A percentile compares a stretch with the other conserved stretches of the same genome.
These are phyloP conservation scores for Neocatenulostroma microsporum DNA, from an alignment of 2,329 filamentous ascomycete genomes.

Conservation along the genomic window DNA sequence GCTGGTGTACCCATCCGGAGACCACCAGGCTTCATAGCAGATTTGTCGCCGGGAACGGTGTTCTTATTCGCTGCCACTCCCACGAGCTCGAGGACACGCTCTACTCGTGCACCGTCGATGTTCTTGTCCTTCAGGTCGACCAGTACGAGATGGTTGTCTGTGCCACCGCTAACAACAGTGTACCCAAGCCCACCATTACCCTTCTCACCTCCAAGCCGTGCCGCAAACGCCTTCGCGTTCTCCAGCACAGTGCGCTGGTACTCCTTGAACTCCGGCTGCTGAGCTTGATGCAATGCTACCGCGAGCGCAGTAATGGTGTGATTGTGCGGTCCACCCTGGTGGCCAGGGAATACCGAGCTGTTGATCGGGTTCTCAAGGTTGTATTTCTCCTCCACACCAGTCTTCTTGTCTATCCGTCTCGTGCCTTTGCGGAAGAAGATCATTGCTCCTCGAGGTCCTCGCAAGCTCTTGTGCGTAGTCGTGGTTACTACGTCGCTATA, in stretches of 20 bases:
- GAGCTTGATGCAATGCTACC: slow-evolving; percentile 89
- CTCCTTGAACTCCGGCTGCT: slow-evolving; percentile 77
- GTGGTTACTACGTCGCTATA: slow-evolving; percentile 94
- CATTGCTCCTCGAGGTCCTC: slow-evolving; percentile 90
- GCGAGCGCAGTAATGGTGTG: slow-evolving; percentile 96
- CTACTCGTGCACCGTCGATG: slow-evolving; percentile 88
- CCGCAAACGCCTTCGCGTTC: slow-evolving; percentile 83
- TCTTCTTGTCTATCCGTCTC: slow-evolving; percentile 72
- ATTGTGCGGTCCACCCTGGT: slow-evolving; percentile 97
- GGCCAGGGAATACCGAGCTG: slow-evolving; percentile 91
- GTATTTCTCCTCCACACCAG: slow-evolving; percentile 76
- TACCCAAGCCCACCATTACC: slow-evolving; percentile 73
- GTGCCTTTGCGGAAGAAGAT: slow-evolving; percentile 98
- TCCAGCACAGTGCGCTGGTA: slow-evolving; percentile 87
- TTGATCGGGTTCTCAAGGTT: slow-evolving; percentile 93
- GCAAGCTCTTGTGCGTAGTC: slow-evolving; percentile 94
- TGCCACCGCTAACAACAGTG: slow-evolving; percentile 85
- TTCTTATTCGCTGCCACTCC: slow-evolving; percentile 99
- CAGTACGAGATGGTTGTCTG: slow-evolving; percentile 94
- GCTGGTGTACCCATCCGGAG: slow-evolving; percentile 91
- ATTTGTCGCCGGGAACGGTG: slow-evolving; percentile 91
- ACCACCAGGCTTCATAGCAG: slow-evolving; percentile 85
- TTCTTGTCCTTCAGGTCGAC: slow-evolving; percentile 82
- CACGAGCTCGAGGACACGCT: slow-evolving; percentile 92
- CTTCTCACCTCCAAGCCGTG: slow-evolving; percentile 57